phyloP scores from a whole-genome alignment of 441 rosid species.

The Bocquillonia castaneifolia region DNA sequence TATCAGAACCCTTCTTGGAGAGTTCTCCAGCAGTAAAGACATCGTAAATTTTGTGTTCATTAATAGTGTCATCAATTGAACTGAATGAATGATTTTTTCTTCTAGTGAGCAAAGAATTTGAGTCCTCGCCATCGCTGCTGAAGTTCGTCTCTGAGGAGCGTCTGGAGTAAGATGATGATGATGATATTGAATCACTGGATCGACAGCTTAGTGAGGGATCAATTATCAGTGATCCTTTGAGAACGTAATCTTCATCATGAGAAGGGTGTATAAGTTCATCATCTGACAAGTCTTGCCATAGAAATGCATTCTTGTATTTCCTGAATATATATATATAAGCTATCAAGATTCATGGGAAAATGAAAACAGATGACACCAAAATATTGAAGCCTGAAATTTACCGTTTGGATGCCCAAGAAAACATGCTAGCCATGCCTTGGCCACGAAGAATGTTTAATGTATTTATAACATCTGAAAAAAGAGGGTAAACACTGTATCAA shows the following conservation, averaged over 20 bases:
- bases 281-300: slow-evolving; percentile 77
- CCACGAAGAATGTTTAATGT: slow-evolving; percentile 66
- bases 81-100: slow-evolving; percentile 36
- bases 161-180: slow-evolving; percentile 25
- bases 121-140: slow-evolving; percentile 32
- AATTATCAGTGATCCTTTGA: slow-evolving; percentile 48
- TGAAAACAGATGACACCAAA: neutral
- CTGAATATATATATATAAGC: slow-evolving; percentile 28
- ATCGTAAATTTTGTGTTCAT: slow-evolving; percentile 35
- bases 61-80: slow-evolving; percentile 23
- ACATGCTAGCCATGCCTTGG: slow-evolving; percentile 64
- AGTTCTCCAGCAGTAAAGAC: slow-evolving; percentile 24
- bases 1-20: slow-evolving; percentile 22
- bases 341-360: neutral
- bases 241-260: slow-evolving; percentile 72
- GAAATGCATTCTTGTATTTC: slow-evolving; percentile 75
- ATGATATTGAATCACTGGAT: slow-evolving; percentile 34
- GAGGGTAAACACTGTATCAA: neutral
- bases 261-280: slow-evolving; percentile 60
- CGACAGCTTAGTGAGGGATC: slow-evolving; percentile 21
- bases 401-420: slow-evolving; percentile 89
- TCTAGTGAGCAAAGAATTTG: slow-evolving; percentile 16
- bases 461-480: slow-evolving; percentile 55
- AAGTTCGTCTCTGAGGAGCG: slow-evolving; percentile 28
- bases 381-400: slow-evolving; percentile 13